phyloP scores from a whole-genome alignment of 1,139 yeast genomes.

The Scheffersomyces parashehatae region DNA sequence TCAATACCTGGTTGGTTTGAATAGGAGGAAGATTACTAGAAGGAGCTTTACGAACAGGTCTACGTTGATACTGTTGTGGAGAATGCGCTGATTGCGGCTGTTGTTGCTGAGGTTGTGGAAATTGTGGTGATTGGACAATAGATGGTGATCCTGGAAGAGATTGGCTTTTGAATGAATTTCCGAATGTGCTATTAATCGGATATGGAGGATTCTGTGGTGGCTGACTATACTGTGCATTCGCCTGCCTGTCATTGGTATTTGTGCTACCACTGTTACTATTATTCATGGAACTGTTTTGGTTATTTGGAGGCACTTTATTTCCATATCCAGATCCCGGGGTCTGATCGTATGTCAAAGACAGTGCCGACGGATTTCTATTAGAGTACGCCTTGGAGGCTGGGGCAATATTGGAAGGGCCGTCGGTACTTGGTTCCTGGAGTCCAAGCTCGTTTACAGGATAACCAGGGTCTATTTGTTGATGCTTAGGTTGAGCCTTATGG shows the following conservation, averaged over 20 bases:
- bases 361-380: background rate
- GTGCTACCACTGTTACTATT: too few species aligned
- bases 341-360: background rate
- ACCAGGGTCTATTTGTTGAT: background rate
- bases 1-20: slow-evolving; percentile 1
- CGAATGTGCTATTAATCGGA: too few species aligned
- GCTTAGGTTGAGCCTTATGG: background rate
- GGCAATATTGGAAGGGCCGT: background rate
- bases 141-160: too few species aligned
- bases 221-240: too few species aligned
- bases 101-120: slow-evolving; percentile 1
- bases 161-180: too few species aligned
- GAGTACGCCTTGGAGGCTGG: too few species aligned
- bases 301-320: too few species aligned
- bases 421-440: background rate
- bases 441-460: background rate
- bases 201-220: too few species aligned
- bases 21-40: slow-evolving; percentile 3
- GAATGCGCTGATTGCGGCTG: background rate
- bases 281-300: too few species aligned
- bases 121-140: background rate
- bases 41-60: slow-evolving; percentile 4
- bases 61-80: slow-evolving; percentile 1
- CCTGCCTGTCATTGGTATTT: too few species aligned
- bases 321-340: too few species aligned